Percentiles rank a stretch among this genome's conserved stretches.
Conservation (phyloP, 805 yeast genomes). For the Saturnispora quitensis region DNA sequence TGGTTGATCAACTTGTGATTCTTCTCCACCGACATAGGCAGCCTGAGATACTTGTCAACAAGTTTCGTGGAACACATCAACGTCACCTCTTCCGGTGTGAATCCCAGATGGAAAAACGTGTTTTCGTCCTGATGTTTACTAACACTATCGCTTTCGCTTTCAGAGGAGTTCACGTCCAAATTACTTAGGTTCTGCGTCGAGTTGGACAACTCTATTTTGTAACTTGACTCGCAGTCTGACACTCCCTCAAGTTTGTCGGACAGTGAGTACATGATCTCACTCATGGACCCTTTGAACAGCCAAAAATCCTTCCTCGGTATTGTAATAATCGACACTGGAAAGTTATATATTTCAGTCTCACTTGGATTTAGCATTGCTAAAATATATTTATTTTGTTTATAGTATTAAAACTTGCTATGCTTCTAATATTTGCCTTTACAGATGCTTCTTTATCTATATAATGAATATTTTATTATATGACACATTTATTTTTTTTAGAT, state of each 20-base stretch:
- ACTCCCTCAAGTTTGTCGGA: conserved; percentile 22
- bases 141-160: not conserved
- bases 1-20: conserved; percentile 35
- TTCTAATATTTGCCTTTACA: not conserved
- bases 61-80: conserved; percentile 39
- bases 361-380: conserved; percentile 13
- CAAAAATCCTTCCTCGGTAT: conserved; percentile 45
- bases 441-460: too few species aligned
- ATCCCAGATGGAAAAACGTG: conserved; percentile 49
- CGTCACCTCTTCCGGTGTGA: conserved; percentile 56
- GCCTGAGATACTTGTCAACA: conserved; percentile 31
- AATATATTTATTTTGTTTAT: not conserved
- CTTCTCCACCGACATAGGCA: conserved; percentile 31
- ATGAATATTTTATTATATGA: not conserved
- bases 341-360: conserved; percentile 38
- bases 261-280: conserved; percentile 35
- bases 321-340: conserved; percentile 40
- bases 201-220: conserved; percentile 4
- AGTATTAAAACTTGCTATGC: not conserved
- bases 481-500: not conserved
- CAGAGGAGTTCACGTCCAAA: conserved; percentile 3
- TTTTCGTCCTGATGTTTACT: conserved; percentile 29
- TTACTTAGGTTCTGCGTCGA: conserved; percentile 2
- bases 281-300: conserved; percentile 44
- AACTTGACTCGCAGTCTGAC: conserved; percentile 8